Conservation (phyloP, 2,329 filamentous ascomycete genomes). For the Coccinonectria pachysandricola region DNA sequence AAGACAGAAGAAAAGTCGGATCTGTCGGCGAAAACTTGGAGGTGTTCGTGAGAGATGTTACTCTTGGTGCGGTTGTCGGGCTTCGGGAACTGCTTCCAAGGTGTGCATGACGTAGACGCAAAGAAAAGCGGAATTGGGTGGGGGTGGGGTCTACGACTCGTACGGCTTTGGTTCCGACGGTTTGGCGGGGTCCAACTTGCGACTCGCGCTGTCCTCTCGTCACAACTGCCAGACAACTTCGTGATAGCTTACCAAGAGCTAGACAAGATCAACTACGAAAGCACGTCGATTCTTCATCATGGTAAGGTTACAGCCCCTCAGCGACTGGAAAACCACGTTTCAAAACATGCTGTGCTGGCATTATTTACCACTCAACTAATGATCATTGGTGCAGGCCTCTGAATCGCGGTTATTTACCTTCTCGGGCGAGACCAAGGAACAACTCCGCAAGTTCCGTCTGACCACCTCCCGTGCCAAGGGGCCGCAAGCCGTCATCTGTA, state of each 20-base stretch:
- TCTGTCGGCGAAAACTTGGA: slow-evolving; percentile 1
- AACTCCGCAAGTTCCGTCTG: slow-evolving; percentile 89
- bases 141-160: slow-evolving; percentile 4
- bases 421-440: slow-evolving; percentile 78
- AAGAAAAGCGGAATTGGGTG: slow-evolving; percentile 8
- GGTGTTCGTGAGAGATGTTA: slow-evolving; percentile 4
- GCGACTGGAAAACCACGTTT: no score
- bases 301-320: no score
- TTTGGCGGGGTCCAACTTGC: slow-evolving; percentile 12
- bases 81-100: slow-evolving; percentile 4
- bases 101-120: slow-evolving; percentile 11
- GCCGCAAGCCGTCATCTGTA: slow-evolving; percentile 92
- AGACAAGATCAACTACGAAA: no score
- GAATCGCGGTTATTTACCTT: slow-evolving; percentile 89
- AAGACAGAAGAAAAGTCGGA: slow-evolving; percentile 5
- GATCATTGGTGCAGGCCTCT: slow-evolving; percentile 36
- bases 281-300: no score
- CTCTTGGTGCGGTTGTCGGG: slow-evolving; percentile 5
- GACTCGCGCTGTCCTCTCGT: slow-evolving; percentile 3
- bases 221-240: slow-evolving; percentile 1
- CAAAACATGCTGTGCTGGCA: no score
- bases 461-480: slow-evolving; percentile 78
- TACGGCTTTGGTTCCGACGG: slow-evolving; percentile 1
- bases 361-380: no score
- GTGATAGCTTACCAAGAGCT: slow-evolving; percentile 9